Evolutionary conservation across 495 filamentous ascomycete genomes (phyloP).

Genomic region (Neurospora tetraspora): DNA sequence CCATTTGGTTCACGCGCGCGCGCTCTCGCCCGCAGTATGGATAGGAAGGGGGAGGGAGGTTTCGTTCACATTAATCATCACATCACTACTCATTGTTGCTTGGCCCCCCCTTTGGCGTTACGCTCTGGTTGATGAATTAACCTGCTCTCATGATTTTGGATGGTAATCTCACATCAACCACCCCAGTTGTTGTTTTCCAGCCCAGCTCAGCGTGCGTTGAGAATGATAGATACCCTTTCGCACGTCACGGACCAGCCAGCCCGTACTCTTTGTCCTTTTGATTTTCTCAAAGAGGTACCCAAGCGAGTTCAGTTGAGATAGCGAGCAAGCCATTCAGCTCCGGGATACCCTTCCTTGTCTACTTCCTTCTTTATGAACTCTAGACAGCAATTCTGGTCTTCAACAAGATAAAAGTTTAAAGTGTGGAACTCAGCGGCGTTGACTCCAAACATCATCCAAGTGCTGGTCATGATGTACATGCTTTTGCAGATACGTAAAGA

Average conservation of each 20-base stretch:
- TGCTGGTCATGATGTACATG: no score
- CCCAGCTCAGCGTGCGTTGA: not conserved
- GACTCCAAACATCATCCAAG: no score
- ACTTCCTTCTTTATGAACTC: no score
- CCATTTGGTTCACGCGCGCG: not conserved
- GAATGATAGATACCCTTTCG: not conserved
- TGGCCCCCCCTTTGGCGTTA: not conserved
- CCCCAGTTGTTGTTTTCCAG: not conserved
- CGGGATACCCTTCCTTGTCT: no score
- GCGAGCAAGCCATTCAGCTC: no score
- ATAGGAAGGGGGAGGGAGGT: not conserved
- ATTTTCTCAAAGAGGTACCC: not conserved
- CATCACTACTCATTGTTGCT: not conserved
- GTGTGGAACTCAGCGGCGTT: no score
- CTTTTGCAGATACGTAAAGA: no score
- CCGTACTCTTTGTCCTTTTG: not conserved
- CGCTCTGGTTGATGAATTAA: not conserved
- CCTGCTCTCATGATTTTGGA: not conserved
- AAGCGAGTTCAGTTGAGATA: no score
- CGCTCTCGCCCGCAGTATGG: not conserved
- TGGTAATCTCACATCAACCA: no score
- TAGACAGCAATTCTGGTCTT: no score
- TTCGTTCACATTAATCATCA: not conserved
- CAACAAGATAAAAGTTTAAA: no score
- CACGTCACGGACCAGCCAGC: not conserved